A percentile compares a stretch with the other conserved stretches of the same genome.
Evolutionary conservation across 2,329 filamentous ascomycete genomes (phyloP).

Genomic region (Penicillium crustosum): DNA sequence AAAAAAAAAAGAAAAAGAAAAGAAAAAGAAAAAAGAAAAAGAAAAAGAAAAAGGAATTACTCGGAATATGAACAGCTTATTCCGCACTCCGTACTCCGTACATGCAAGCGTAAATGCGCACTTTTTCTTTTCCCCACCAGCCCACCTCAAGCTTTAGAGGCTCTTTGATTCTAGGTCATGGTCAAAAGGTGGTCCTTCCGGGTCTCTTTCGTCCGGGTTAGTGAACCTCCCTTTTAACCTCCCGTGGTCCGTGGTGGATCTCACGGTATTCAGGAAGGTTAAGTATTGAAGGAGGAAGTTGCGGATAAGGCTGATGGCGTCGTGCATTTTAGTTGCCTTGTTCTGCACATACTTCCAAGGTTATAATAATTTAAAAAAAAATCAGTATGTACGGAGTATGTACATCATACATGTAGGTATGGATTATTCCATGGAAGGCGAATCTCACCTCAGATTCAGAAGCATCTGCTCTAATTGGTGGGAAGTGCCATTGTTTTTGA

Average conservation of each 20-base stretch:
- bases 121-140: slow-evolving; percentile 1
- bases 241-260: background rate
- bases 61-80: too few relatives aligned
- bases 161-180: background rate
- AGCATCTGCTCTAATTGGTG: background rate
- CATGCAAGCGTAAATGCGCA: background rate
- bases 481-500: background rate
- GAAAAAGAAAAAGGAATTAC: too few relatives aligned
- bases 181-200: background rate
- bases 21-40: background rate
- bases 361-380: too few relatives aligned
- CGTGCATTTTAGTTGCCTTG: background rate
- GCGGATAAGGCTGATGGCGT: background rate
- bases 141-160: slow-evolving; percentile 1
- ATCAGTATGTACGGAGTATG: too few relatives aligned
- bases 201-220: background rate
- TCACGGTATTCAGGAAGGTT: background rate
- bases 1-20: too few relatives aligned
- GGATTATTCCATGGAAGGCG: background rate
- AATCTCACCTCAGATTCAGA: slow-evolving; percentile 11
- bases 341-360: background rate
- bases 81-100: too few relatives aligned
- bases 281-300: background rate
- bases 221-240: background rate
- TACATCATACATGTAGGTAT: background rate